These are phyloP conservation scores for Bimuria novae-zelandiae DNA, from an alignment of 2,329 filamentous ascomycete genomes.

Conservation along the genomic window DNA sequence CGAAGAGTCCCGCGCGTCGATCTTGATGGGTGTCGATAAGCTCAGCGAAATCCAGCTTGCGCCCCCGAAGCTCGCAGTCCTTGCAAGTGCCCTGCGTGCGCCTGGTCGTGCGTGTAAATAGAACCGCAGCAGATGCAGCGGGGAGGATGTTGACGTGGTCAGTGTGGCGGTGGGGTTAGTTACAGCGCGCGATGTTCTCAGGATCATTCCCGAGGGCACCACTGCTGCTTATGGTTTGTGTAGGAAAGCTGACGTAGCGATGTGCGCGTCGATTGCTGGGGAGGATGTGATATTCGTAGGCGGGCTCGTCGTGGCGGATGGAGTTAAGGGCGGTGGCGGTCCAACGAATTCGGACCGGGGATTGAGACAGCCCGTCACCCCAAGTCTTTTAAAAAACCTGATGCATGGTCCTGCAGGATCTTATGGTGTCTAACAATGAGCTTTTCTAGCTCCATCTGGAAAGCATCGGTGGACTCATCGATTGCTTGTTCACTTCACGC, in stretches of 20 bases:
- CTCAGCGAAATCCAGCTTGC: constrained; percentile 37
- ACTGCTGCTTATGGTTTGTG: constrained; percentile 9
- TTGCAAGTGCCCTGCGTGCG: constrained; percentile 28
- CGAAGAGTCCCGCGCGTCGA: constrained; percentile 29
- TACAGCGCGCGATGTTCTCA: constrained; percentile 19
- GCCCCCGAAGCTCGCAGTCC: constrained; percentile 37
- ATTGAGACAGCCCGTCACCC: not conserved
- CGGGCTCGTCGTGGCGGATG: constrained; percentile 10
- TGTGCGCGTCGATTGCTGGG: not conserved
- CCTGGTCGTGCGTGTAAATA: constrained; percentile 27
- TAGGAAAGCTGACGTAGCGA: constrained; percentile 6
- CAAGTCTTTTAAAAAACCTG: not conserved
- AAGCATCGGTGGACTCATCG: not conserved
- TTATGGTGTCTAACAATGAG: not conserved
- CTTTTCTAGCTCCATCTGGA: not conserved
- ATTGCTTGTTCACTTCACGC: not conserved
- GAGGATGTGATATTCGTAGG: not conserved
- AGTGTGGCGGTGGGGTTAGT: constrained; percentile 37
- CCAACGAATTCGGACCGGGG: constrained; percentile 1
- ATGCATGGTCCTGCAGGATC: not conserved
- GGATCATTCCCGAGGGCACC: constrained; percentile 14
- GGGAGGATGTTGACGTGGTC: constrained; percentile 34
- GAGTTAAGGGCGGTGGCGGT: constrained; percentile 7
- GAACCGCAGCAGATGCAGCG: constrained; percentile 43
- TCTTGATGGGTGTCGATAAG: constrained; percentile 34